phyloP scores from a whole-genome alignment of 257 asterid genomes.

The Nicotiana benthamiana region DNA sequence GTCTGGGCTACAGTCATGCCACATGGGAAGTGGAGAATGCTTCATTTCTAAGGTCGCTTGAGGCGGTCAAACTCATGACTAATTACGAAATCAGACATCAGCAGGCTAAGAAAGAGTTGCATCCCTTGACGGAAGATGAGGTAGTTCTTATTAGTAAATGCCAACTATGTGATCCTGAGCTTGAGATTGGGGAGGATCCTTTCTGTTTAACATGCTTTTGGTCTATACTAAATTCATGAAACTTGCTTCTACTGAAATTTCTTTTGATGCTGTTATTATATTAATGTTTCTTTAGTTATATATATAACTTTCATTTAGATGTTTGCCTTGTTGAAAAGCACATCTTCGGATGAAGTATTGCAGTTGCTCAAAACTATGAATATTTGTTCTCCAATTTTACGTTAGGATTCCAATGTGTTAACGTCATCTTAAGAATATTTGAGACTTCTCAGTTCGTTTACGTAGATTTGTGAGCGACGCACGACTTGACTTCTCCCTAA shows the following conservation, averaged over 20 bases:
- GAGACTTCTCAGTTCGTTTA: background rate
- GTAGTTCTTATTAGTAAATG: conserved; percentile 9
- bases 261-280: background rate
- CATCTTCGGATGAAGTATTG: background rate
- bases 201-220: background rate
- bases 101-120: conserved; percentile 7
- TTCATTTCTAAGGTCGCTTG: conserved; percentile 18
- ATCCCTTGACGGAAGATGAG: conserved; percentile 13
- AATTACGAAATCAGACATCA: conserved; percentile 18
- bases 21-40: conserved; percentile 36
- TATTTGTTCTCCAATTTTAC: background rate
- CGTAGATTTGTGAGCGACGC: background rate
- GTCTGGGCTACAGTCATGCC: conserved; percentile 23
- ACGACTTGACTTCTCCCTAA: background rate
- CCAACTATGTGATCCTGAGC: background rate
- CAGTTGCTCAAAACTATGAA: background rate
- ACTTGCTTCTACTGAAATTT: background rate
- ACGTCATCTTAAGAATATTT: background rate
- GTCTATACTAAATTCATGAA: background rate
- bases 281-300: background rate
- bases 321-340: background rate
- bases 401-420: background rate
- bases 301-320: background rate
- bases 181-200: background rate
- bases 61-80: conserved; percentile 15